Evolutionary conservation across 73 alveolate species (phyloP).

Genomic region (Uronychia setigera): DNA sequence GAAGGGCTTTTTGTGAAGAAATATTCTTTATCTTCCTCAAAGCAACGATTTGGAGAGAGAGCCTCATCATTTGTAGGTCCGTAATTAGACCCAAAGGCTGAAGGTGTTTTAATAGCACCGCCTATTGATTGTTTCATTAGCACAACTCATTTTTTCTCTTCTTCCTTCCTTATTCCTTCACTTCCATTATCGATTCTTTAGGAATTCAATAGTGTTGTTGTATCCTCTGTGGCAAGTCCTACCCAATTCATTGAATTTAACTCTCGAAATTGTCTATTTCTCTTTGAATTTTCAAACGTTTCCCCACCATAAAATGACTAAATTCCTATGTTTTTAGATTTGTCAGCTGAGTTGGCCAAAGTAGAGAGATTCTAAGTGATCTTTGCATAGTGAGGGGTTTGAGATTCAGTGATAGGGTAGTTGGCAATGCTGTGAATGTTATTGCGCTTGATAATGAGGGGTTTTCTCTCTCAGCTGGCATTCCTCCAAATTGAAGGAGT

Average conservation of each 20-base stretch:
- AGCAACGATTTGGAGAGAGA: too few relatives aligned
- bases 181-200: background rate
- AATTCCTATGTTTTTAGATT: too few relatives aligned
- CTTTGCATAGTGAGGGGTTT: background rate
- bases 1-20: too few relatives aligned
- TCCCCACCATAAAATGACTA: background rate
- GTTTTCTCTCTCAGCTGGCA: background rate
- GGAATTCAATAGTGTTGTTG: background rate
- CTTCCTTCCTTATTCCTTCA: background rate
- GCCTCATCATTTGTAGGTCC: too few relatives aligned
- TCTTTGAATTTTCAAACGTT: background rate
- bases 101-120: too few relatives aligned
- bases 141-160: background rate
- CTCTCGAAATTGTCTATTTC: background rate
- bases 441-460: background rate
- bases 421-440: background rate
- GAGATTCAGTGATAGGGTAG: background rate
- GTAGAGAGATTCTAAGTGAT: background rate
- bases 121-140: background rate
- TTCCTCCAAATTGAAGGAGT: background rate
- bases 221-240: background rate
- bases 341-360: too few relatives aligned
- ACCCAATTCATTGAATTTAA: background rate
- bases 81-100: too few relatives aligned
- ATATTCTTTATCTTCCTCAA: too few relatives aligned